Evolutionary conservation across 2,329 filamentous ascomycete species (phyloP).

Genomic region (Microsporum audouinii): DNA sequence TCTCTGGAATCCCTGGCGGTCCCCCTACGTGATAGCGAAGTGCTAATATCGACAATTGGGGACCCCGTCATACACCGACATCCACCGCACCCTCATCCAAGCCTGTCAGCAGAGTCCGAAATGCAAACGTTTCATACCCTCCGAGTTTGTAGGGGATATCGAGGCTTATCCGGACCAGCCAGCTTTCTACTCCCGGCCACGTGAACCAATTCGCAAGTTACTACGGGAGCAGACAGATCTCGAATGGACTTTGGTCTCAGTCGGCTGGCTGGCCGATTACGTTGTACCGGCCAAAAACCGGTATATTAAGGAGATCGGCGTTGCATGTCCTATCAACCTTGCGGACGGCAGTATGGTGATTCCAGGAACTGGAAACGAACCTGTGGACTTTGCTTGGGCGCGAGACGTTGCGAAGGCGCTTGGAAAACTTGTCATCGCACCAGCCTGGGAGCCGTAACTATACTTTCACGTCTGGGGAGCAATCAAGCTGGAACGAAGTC

Average conservation of each 20-base stretch:
- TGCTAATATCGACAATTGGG: slow-evolving; percentile 2
- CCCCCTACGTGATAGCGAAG: neutral
- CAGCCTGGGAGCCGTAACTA: neutral
- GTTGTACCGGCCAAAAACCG: neutral
- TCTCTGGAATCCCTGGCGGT: neutral
- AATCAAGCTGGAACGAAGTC: neutral
- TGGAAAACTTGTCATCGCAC: neutral
- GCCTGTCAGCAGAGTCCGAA: neutral
- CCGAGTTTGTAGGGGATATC: slow-evolving; percentile 4
- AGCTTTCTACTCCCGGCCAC: neutral
- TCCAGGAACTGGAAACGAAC: slow-evolving; percentile 4
- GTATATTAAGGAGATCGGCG: slow-evolving; percentile 4
- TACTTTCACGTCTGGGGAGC: neutral
- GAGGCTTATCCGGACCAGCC: neutral
- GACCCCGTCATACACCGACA: neutral
- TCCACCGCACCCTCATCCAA: slow-evolving; percentile 1
- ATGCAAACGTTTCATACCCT: slow-evolving; percentile 6
- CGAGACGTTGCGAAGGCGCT: slow-evolving; percentile 1
- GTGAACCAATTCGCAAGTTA: neutral
- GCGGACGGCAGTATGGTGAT: neutral
- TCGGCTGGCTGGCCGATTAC: slow-evolving; percentile 6
- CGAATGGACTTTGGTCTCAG: slow-evolving; percentile 2
- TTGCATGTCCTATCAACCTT: neutral
- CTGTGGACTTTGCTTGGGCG: neutral
- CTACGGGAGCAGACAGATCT: slow-evolving; percentile 2